Evolutionary conservation across 1,284 basidiomycete genomes (phyloP), one percentile per base, ranked within the genome.

Genomic region (Ustilago bromivora): DNA sequence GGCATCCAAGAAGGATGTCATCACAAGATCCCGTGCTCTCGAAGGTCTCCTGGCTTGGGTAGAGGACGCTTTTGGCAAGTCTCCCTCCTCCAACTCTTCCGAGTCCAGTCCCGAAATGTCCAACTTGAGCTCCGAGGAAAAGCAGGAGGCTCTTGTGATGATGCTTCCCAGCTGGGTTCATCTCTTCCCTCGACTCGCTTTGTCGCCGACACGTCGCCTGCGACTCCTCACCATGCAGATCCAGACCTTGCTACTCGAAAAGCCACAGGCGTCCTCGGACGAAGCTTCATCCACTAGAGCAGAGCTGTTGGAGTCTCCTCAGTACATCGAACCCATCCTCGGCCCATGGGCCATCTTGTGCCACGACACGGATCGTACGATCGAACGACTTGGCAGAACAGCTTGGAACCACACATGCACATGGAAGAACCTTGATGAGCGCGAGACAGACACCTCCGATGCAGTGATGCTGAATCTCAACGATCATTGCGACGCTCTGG

Each of bases 161-260:
- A 91, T 91, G 87, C 79, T 94, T 51, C 94, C 94, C 7, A 94
- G 96, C 68, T 97, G 95, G 95, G 94, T 96, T 43, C 94, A 97
- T 87, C 94, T 97, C 86, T 88, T 94, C 43, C 92, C 95, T 0
- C 89, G 92, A 0, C 89, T 98, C 11, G 91, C 95, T 52, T 88
- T 94, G 19, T 93, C 95, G 70, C 91, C 94, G 0, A 93, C 92
- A 13, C 91, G 94, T 41, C 90, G 94, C 46, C 89, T 96, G 23
- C 91, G 94, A 15, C 84, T 90, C 9, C 88, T 92, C 0, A 89
- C 94, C 2, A 90, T 91, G 6, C 89, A 90, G 9, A 87, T 95
- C 0, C 94, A 97, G 77, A 82, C 89, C 0, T 89, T 91, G 6
- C 87, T 98, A 6, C 89, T 95, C 8, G 68, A 68, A 12, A 61